These are phyloP conservation scores for Chara braunii DNA, from an alignment of 139 green algal species.

Conservation along the genomic window DNA sequence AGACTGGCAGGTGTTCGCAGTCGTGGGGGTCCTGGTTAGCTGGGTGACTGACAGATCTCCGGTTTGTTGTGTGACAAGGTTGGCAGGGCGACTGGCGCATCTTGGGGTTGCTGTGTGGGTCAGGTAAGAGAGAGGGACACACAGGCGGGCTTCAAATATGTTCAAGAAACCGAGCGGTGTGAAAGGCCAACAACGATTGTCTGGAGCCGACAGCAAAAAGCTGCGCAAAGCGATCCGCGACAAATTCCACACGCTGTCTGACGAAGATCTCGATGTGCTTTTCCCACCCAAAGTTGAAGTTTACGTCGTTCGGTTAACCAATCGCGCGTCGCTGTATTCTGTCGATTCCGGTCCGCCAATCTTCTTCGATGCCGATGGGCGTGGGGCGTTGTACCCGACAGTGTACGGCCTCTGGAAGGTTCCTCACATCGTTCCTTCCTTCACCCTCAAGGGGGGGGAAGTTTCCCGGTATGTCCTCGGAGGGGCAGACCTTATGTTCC, in stretches of 20 bases:
- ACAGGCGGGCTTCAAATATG: slow-evolving; percentile 6
- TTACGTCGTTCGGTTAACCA: slow-evolving; percentile 19
- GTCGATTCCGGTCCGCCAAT: slow-evolving; percentile 23
- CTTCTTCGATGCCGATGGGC: slow-evolving; percentile 33
- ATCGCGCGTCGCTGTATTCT: slow-evolving; percentile 29
- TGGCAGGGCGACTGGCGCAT: neutral
- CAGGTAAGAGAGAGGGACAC: neutral
- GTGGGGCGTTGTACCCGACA: neutral
- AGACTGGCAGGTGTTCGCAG: neutral
- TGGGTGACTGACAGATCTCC: neutral
- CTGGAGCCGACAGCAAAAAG: slow-evolving; percentile 41
- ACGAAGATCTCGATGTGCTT: slow-evolving; percentile 29
- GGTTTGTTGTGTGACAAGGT: neutral
- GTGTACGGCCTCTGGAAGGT: slow-evolving; percentile 38
- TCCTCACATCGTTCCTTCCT: slow-evolving; percentile 25
- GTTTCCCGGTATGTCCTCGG: slow-evolving; percentile 25
- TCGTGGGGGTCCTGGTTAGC: neutral
- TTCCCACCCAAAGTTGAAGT: slow-evolving; percentile 34
- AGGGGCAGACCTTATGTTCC: slow-evolving; percentile 42
- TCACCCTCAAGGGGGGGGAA: slow-evolving; percentile 27
- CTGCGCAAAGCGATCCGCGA: slow-evolving; percentile 24
- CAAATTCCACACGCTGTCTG: slow-evolving; percentile 1
- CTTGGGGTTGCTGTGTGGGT: neutral
- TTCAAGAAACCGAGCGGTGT: slow-evolving; percentile 38
- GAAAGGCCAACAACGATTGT: slow-evolving; percentile 23